Base-by-base conservation (phyloP, 2,329 filamentous ascomycete species). In the Hypoxylon sp. region DNA sequence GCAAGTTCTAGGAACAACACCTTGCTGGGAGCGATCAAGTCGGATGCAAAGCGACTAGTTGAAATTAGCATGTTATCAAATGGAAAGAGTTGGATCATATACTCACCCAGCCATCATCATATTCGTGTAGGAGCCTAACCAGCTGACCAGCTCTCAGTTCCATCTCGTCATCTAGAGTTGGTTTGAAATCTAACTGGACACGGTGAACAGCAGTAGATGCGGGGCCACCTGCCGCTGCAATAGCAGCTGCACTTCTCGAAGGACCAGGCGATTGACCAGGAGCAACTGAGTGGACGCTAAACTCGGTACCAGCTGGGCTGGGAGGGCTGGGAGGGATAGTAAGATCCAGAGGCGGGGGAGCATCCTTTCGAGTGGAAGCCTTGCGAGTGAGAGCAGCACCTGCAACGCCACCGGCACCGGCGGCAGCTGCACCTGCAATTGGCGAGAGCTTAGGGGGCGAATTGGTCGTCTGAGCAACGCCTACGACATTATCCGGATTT, bases 81-180 rank as follows among this genome's bases (percentile, higher is more conserved):
- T 8, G 26, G 22, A 35, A 47, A 29, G 44, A 17, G 35, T 54
- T 42, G 10, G 14, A 52, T 47, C 33, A 19, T 56, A 29, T 61
- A 86, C 92, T 87, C 87, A 95, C 93, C 96, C 96, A 99, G 76
- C 96, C 96, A 81, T 99, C 96, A 78, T 99, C 96, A 76, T 98
- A 99, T 81, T 97, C 94, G 77, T 98, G 95, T 57, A 98, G 85
- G 71, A 99, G 84, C 71, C 95, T 89, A 55, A 98, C 93, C 53
- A 99, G 85, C 70, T 97, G 91, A 57, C 96, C 96, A 64, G 91
- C 88, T 70, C 85, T 87, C 48, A 99, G 86, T 70, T 90, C 92
- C 76, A 99, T 85, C 81, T 99, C 96, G 77, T 99, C 96, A 5
- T 94, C 92, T 86, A 98, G 91, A 3, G 92, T 95, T 26, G 96